A percentile compares a stretch with the other conserved stretches of the same genome.
Conservation (phyloP, 768 basidiomycete genomes). For the Hypsizygus marmoreus region DNA sequence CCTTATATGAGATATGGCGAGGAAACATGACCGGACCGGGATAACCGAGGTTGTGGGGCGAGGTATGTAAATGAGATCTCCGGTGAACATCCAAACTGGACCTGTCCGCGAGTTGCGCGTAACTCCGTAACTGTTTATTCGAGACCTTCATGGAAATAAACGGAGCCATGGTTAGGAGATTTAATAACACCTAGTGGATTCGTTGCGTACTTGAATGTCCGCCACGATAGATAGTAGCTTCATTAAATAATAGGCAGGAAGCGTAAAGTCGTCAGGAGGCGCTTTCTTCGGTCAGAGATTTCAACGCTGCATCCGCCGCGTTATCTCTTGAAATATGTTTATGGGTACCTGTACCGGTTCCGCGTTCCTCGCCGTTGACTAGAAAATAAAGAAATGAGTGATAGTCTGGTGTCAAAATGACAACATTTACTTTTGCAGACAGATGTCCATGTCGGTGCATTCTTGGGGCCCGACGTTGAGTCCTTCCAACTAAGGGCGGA, state of each 20-base stretch:
- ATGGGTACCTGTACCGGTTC: slow-evolving; percentile 48
- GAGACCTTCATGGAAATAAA: neutral
- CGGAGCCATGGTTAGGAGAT: slow-evolving; percentile 1
- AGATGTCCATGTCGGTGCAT: slow-evolving; percentile 55
- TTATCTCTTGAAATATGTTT: slow-evolving; percentile 51
- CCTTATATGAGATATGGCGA: slow-evolving; percentile 8
- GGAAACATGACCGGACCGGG: slow-evolving; percentile 15
- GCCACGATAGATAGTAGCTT: slow-evolving; percentile 5
- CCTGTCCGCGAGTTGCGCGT: slow-evolving; percentile 12
- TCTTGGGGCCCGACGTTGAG: slow-evolving; percentile 40
- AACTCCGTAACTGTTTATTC: neutral
- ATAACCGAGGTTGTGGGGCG: slow-evolving; percentile 4
- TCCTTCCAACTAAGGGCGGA: slow-evolving; percentile 59
- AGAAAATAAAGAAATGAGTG: no score
- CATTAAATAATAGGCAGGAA: slow-evolving; percentile 1
- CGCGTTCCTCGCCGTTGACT: slow-evolving; percentile 56
- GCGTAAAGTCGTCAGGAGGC: neutral
- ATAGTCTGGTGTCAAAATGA: slow-evolving; percentile 9
- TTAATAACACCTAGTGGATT: no score
- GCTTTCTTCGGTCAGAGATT: slow-evolving; percentile 31
- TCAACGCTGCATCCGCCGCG: slow-evolving; percentile 50
- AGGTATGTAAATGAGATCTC: slow-evolving; percentile 11
- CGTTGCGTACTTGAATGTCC: no score
- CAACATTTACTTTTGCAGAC: slow-evolving; percentile 58
- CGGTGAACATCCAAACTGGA: slow-evolving; percentile 11